Conservation (phyloP, 257 asterid species). For the Datura wrightii region DNA sequence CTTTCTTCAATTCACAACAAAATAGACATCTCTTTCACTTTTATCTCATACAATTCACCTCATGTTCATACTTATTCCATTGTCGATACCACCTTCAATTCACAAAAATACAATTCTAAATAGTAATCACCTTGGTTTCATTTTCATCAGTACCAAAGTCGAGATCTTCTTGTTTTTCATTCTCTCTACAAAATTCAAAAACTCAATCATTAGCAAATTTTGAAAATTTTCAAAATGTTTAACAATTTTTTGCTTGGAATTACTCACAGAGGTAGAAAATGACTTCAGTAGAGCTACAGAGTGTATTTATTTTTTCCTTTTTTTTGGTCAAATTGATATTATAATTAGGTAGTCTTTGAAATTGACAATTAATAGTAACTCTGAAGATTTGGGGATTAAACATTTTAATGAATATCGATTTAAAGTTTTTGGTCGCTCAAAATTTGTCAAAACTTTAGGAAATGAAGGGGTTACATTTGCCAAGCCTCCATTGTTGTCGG, state of each 20-base stretch:
- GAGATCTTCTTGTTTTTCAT: neutral
- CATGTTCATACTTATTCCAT: no score
- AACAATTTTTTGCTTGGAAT: neutral
- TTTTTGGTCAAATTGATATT: neutral
- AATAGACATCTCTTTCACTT: no score
- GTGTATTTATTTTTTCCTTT: neutral
- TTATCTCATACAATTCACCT: no score
- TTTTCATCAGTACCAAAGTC: no score
- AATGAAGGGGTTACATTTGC: neutral
- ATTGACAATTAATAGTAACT: neutral
- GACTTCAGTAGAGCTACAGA: neutral
- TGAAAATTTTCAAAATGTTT: neutral
- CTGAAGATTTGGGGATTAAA: neutral
- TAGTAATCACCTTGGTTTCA: no score
- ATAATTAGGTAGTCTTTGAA: neutral
- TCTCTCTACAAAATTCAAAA: no score
- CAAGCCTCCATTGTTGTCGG: neutral
- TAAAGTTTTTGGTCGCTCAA: neutral
- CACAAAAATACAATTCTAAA: no score
- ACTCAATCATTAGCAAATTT: neutral
- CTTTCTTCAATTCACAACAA: no score
- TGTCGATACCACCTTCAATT: neutral
- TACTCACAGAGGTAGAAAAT: neutral
- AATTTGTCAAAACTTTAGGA: neutral
- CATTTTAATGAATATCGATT: neutral